phyloP scores from a whole-genome alignment of 805 yeast genomes.

The Kuraishia piskuri region DNA sequence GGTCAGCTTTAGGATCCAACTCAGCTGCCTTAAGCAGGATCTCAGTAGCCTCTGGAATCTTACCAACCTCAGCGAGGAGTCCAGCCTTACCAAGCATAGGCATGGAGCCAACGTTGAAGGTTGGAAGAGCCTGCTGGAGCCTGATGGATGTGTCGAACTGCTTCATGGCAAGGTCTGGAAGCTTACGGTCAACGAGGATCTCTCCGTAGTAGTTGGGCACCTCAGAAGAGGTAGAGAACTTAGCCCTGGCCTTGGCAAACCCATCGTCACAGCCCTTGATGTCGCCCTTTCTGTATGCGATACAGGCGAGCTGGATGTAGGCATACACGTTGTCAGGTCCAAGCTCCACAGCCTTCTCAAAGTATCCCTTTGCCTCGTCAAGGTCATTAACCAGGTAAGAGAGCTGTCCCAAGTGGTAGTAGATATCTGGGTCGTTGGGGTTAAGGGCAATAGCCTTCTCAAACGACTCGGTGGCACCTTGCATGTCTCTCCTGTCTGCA shows the following conservation, averaged over 20 bases:
- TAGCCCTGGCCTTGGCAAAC: constrained; percentile 61
- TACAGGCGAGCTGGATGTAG: constrained; percentile 87
- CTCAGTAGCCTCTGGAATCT: constrained; percentile 49
- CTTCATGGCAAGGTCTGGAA: constrained; percentile 59
- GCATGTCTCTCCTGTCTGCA: constrained; percentile 67
- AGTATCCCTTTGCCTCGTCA: constrained; percentile 62
- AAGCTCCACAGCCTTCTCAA: constrained; percentile 64
- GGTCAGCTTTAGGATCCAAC: constrained; percentile 81
- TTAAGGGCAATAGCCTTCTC: constrained; percentile 61
- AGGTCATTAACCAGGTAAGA: constrained; percentile 74
- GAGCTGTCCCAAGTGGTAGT: constrained; percentile 93
- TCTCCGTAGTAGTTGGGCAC: constrained; percentile 96
- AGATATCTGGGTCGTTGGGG: constrained; percentile 69
- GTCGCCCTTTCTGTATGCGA: constrained; percentile 72
- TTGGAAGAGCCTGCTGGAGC: constrained; percentile 63
- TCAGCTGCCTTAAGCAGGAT: constrained; percentile 69
- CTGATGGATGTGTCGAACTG: constrained; percentile 83
- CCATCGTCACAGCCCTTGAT: constrained; percentile 47
- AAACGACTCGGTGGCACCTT: constrained; percentile 59
- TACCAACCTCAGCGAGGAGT: constrained; percentile 47
- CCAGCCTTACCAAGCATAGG: constrained; percentile 90
- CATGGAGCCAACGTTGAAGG: constrained; percentile 75
- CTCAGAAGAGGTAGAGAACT: constrained; percentile 83
- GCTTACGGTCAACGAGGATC: constrained; percentile 75
- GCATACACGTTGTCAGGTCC: constrained; percentile 76